These are phyloP conservation scores for Zygnema cylindricum DNA, from an alignment of 139 green algal species.

Conservation along the genomic window DNA sequence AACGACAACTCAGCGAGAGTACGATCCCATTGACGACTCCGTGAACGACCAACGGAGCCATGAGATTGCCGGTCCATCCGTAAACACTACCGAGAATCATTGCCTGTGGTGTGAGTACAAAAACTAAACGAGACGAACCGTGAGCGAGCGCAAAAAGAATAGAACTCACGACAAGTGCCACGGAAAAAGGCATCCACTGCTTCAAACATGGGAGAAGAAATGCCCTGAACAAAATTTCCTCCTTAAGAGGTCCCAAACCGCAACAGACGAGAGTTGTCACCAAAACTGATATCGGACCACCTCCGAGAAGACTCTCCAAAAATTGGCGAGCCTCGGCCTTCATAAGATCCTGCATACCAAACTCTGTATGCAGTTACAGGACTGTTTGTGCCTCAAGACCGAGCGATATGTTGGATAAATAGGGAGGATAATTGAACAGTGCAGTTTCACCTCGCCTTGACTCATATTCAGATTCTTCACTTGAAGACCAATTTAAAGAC, in stretches of 20 bases:
- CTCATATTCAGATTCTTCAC: too few relatives aligned
- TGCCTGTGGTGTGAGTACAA: background rate
- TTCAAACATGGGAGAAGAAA: background rate
- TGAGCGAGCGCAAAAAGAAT: background rate
- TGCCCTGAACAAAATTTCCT: slow-evolving; percentile 6
- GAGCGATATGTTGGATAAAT: too few relatives aligned
- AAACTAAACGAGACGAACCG: background rate
- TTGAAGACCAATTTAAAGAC: too few relatives aligned
- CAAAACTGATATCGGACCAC: background rate
- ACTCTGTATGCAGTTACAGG: too few relatives aligned
- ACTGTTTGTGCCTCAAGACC: too few relatives aligned
- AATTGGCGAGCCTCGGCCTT: background rate
- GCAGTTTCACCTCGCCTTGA: too few relatives aligned
- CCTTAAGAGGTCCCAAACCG: background rate
- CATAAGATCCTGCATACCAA: background rate
- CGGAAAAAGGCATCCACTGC: background rate
- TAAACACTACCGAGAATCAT: slow-evolving; percentile 6
- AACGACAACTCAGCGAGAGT: background rate
- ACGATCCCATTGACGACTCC: background rate
- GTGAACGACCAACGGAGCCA: slow-evolving; percentile 11
- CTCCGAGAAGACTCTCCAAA: background rate
- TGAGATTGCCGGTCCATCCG: slow-evolving; percentile 21
- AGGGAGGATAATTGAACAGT: too few relatives aligned
- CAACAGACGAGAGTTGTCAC: background rate
- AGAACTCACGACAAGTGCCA: background rate